Conservation (phyloP, 495 filamentous ascomycete species). For the Beverwykella pulmonaria region DNA sequence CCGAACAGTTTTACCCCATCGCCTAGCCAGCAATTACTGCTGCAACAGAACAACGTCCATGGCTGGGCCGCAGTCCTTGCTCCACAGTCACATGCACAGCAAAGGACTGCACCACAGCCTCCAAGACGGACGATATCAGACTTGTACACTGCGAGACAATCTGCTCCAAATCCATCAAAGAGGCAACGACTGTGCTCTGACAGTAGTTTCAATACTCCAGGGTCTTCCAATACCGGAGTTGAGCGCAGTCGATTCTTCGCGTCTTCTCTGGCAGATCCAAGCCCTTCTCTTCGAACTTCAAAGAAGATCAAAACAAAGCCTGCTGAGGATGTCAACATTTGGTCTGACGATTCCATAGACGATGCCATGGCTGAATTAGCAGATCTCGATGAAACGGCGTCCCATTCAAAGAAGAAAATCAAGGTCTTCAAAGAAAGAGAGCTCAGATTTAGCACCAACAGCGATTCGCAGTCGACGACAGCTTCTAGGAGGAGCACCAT, state of each 20-base stretch:
- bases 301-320: conserved; percentile 53
- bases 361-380: conserved; percentile 61
- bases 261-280: conserved; percentile 47
- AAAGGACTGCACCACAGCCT: conserved; percentile 46
- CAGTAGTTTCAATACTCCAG: conserved; percentile 42
- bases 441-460: background rate
- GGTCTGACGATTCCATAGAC: conserved; percentile 68
- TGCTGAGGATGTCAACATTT: conserved; percentile 55
- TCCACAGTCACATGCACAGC: conserved; percentile 43
- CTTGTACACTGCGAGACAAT: conserved; percentile 29
- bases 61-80: conserved; percentile 51
- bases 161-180: conserved; percentile 59
- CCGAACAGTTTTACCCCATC: conserved; percentile 79
- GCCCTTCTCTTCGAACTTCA: conserved; percentile 56
- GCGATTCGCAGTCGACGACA: conserved; percentile 20
- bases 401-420: conserved; percentile 44
- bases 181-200: conserved; percentile 65
- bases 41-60: conserved; percentile 49
- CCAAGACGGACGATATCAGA: conserved; percentile 29
- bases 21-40: conserved; percentile 64
- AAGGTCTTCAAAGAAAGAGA: conserved; percentile 38
- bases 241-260: conserved; percentile 64
- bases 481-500: conserved; percentile 14
- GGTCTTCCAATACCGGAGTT: conserved; percentile 41
- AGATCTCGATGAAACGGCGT: conserved; percentile 44